phyloP scores from a whole-genome alignment of 495 filamentous ascomycete species.

The Penicillium atrosanguineum region DNA sequence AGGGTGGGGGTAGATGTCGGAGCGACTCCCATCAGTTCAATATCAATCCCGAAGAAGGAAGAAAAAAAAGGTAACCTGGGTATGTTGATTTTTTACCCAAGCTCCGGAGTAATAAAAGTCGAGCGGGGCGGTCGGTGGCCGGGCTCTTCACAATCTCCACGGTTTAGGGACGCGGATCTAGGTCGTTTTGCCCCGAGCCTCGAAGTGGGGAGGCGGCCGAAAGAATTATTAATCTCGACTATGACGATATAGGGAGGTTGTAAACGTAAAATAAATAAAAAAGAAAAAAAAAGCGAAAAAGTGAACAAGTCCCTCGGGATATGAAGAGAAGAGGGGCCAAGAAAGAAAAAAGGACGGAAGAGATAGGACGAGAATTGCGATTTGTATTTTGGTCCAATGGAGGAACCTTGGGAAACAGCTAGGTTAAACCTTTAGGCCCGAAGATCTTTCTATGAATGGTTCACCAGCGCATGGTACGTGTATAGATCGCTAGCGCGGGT shows the following conservation, averaged over 20 bases:
- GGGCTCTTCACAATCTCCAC: slow-evolving; percentile 17
- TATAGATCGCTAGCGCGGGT: slow-evolving; percentile 10
- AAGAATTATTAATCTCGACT: not conserved
- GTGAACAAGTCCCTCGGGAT: too few relatives aligned
- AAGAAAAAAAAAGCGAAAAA: too few relatives aligned
- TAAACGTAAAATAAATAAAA: too few relatives aligned
- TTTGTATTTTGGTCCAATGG: too few relatives aligned
- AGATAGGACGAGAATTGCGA: too few relatives aligned
- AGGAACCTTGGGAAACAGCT: not conserved
- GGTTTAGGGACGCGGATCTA: slow-evolving; percentile 10
- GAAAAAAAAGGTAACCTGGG: not conserved
- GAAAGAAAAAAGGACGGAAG: too few relatives aligned
- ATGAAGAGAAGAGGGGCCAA: too few relatives aligned
- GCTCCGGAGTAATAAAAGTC: not conserved
- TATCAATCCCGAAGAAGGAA: not conserved
- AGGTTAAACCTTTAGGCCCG: not conserved
- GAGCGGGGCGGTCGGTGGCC: slow-evolving; percentile 17
- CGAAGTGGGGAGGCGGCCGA: slow-evolving; percentile 6
- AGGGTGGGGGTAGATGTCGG: not conserved
- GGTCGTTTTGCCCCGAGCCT: slow-evolving; percentile 8
- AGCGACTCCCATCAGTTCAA: not conserved
- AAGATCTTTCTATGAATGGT: not conserved
- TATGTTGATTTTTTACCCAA: slow-evolving; percentile 8
- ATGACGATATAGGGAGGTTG: not conserved
- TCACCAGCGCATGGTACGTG: slow-evolving; percentile 9